A percentile compares a stretch with the other conserved stretches of the same genome.
These are phyloP conservation scores for Ceratobasidium sp. DNA, from an alignment of 1,284 basidiomycete genomes.

Conservation along the genomic window DNA sequence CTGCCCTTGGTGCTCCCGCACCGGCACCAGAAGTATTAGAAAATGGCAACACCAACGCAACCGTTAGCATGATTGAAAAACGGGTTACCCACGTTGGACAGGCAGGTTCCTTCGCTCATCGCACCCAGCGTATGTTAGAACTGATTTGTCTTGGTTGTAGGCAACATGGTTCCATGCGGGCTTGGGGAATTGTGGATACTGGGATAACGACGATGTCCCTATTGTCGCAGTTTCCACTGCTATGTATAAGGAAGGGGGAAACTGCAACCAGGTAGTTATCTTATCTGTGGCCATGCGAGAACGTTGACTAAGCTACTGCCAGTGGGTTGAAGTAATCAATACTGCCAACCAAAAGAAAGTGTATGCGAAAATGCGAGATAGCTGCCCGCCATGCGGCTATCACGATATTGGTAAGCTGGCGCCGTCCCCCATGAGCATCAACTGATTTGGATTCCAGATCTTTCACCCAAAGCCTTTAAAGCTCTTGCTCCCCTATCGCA, in stretches of 20 bases:
- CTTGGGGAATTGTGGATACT: constrained; percentile 17
- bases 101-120: not conserved
- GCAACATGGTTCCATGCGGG: constrained; percentile 31
- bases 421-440: not conserved
- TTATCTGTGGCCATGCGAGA: not conserved
- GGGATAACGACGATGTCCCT: constrained; percentile 14
- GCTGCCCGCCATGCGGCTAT: constrained; percentile 23
- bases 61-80: constrained; percentile 7
- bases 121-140: not conserved
- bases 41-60: not conserved
- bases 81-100: constrained; percentile 17
- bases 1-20: not conserved
- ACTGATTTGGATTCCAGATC: not conserved
- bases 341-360: constrained; percentile 15
- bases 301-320: not conserved
- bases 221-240: constrained; percentile 21
- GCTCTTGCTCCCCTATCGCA: constrained; percentile 13
- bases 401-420: constrained; percentile 12
- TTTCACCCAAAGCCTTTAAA: constrained; percentile 17
- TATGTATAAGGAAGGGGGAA: constrained; percentile 11
- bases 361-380: constrained; percentile 21
- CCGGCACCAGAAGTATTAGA: not conserved
- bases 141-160: not conserved
- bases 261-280: constrained; percentile 23
- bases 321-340: constrained; percentile 20